Evolutionary conservation across 768 basidiomycete genomes (phyloP), one percentile per base, ranked within the genome.

Genomic region (Favolaschia claudopus): DNA sequence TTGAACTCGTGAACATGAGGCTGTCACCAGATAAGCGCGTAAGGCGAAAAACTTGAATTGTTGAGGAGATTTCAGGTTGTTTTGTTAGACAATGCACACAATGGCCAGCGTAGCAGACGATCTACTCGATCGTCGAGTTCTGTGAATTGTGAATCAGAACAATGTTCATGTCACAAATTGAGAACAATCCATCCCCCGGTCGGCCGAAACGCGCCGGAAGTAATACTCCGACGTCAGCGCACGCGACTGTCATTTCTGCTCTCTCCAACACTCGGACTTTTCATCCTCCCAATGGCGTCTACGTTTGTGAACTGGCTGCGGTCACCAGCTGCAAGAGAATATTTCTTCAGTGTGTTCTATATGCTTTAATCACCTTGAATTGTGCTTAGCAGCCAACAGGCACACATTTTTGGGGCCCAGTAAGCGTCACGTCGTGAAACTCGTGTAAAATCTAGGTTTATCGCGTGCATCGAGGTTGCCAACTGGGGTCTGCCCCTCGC

Each of bases 401-500:
- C 70, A 97, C 95, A 62, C 95, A 97, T 76, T 97, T 97, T 81
- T 97, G 95, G 95, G 95, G 95, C 66, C 95, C 95, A 60, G 95
- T 96, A 61, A 72, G 92, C 87, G n/a, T 67, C 38, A 29, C n/a
- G n/a, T n/a, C n/a, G n/a, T n/a, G n/a, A n/a, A n/a, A n/a, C n/a
- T n/a, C n/a, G n/a, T n/a, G n/a, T n/a, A n/a, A n/a, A n/a, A n/a
- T 63, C 56, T 62, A 53, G 44, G 33, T 53, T 46, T 49, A 14
- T 34, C 29, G 25, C 60, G 42, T 53, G 44, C 36, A 63, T 54
- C 46, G 69, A 96, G 96, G 89, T 95, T 60, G 96, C 96, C 60
- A 99, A 99, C 81, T 99, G 96, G 93, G 96, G 96, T 69, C 85
- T 99, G 17, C 96, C 96, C 57, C 77, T 99, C 34, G 96, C 96